Evolutionary conservation across 179 eudicot genomes (phyloP), one percentile per base, ranked within the genome.

Genomic region (Silene noctiflora): DNA sequence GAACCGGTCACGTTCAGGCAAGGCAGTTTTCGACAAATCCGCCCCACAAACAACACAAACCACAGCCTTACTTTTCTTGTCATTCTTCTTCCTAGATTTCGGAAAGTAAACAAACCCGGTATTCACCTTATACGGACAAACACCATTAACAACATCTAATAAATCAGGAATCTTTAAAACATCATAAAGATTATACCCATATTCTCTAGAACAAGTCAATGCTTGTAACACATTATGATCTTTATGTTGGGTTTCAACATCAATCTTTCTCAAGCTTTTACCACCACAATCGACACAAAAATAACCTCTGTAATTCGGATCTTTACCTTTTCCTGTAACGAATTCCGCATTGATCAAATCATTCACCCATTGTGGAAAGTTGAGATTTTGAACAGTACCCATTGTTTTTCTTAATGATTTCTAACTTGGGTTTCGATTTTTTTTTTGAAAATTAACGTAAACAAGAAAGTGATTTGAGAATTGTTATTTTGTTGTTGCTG

Each of bases 251-350:
- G 53, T 67, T 39, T 35, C 71, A 39, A 67, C 71, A 17, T 19
- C 71, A 33, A 33, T n/a, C 27, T 67, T 67, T 11, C 71, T 67
- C 48, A 67, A n/a, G 17, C 71, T 67, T 3, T 19, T 35, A 35
- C 71, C 71, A n/a, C 71, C 71, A 67, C 71, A 67, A 33, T 67
- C 71, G 1, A 35, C 71, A 35, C 71, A 67, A 12, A 67, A 67
- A n/a, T 67, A 39, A n/a, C 21, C 24, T 0, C 71, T 51, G 53
- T 67, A 67, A 67, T 39, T 67, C 24, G 53, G 20, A 22, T 67
- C 71, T 3, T 35, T 67, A 33, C 71, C 51, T 16, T 67, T 67
- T 39, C 71, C 24, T 6, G 71, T 67, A 19, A 17, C 8, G 16
- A 67, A 67, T 21, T 67, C 51, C 0, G 71, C 71, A 67, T 67